Evolutionary conservation across 2,329 filamentous ascomycete genomes (phyloP).

Genomic region (Cytospora schulzeri): DNA sequence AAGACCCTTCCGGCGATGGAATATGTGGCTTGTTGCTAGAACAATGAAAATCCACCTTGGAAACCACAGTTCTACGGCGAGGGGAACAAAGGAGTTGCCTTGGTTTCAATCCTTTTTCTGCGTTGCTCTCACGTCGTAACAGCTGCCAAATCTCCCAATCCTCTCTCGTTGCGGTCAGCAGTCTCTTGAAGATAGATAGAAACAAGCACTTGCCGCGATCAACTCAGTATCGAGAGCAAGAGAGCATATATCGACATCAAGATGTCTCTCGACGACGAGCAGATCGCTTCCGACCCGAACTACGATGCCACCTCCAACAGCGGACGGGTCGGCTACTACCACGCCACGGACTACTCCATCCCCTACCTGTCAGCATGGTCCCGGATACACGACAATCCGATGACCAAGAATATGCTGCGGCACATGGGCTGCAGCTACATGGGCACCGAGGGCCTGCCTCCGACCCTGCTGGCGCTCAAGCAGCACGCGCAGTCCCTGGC

Average conservation of each 20-base stretch:
- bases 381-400: slow-evolving; percentile 36
- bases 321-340: slow-evolving; percentile 40
- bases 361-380: slow-evolving; percentile 46
- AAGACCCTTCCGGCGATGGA: slow-evolving; percentile 20
- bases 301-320: slow-evolving; percentile 31
- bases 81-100: slow-evolving; percentile 8
- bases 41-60: slow-evolving; percentile 15
- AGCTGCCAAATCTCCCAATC: not conserved
- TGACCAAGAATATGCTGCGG: slow-evolving; percentile 39
- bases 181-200: not conserved
- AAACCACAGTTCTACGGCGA: not conserved
- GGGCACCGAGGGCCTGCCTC: slow-evolving; percentile 52
- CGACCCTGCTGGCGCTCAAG: slow-evolving; percentile 60
- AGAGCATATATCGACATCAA: not conserved
- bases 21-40: slow-evolving; percentile 3
- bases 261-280: slow-evolving; percentile 30
- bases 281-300: slow-evolving; percentile 25
- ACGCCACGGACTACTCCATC: slow-evolving; percentile 43
- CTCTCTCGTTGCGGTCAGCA: not conserved
- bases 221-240: not conserved
- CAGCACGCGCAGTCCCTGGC: slow-evolving; percentile 61
- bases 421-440: slow-evolving; percentile 62
- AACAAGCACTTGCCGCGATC: not conserved
- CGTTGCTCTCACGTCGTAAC: not conserved
- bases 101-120: not conserved